Evolutionary conservation across 768 basidiomycete species (phyloP), one percentile per base, ranked within the genome.

Genomic region (Lactarius trivialis): DNA sequence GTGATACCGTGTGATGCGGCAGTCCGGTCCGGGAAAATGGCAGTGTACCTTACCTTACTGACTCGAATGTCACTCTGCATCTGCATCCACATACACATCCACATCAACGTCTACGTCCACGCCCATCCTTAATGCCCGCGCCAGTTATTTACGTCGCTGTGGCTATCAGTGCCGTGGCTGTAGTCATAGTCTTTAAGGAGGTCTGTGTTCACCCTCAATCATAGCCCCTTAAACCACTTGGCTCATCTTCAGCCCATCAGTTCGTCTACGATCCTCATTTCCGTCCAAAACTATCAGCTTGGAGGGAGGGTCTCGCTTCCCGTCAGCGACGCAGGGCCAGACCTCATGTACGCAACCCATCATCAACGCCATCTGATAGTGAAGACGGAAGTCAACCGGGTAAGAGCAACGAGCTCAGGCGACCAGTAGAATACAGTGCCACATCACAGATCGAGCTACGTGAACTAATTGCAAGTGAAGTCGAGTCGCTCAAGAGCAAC

Each of bases 211-310:
- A 4, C 9, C 17, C 7, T 3, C 37, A 34, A 15, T n/a, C 32
- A 12, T 57, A 48, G 14, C 39, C 19, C 26, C 36, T 24, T 17
- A 28, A 28, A 17, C 49, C 34, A 15, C 8, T 14, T 15, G 2
- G n/a, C 55, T 64, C 30, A 65, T 34, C 9, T 28, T 26, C 9
- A 14, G 21, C 19, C 19, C 17, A 34, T 51, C 37, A 67, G 67
- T 56, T 67, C 36, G 39, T 67, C 17, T 67, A 63, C 9, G 67
- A 67, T 28, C 65, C 65, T 24, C 65, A 67, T 55, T 32, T 67
- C 15, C 57, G 65, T 56, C 67, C 67, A 6, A 63, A 7, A 33
- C 2, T 55, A 36, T 21, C 52, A 14, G 58, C 60, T 28, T 67
- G 67, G 67, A 43, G 21, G 50, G 65, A 67, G 28, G 53, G 45